A percentile compares a stretch with the other conserved stretches of the same genome.
These are phyloP conservation scores for Blastocystis hominis DNA, from an alignment of 352 stramenopile species.

Conservation along the genomic window DNA sequence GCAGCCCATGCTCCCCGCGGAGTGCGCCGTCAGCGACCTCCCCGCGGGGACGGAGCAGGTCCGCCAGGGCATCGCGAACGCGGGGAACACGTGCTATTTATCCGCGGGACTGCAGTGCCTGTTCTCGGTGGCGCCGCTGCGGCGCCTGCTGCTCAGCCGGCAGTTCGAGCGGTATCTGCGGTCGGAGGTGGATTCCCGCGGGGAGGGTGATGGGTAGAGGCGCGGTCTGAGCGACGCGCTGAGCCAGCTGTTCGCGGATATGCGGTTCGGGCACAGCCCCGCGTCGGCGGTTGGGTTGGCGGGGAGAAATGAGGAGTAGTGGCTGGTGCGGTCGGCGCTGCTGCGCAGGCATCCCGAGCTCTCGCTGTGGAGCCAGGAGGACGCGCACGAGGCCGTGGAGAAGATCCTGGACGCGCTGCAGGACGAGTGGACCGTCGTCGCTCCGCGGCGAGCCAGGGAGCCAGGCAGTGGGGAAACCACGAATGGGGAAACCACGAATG, in stretches of 20 bases:
- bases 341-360: not conserved
- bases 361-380: constrained; percentile 31
- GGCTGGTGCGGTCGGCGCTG: constrained; percentile 6
- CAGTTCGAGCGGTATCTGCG: not conserved
- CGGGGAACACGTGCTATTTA: constrained; percentile 31
- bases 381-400: constrained; percentile 5
- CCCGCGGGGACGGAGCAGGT: not conserved
- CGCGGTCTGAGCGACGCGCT: not conserved
- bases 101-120: not conserved
- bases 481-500: too few species aligned
- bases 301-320: not conserved
- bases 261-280: not conserved
- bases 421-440: not conserved
- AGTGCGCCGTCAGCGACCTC: not conserved
- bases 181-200: not conserved
- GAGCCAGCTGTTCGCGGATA: not conserved
- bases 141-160: not conserved
- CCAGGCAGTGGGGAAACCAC: too few species aligned
- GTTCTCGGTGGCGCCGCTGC: not conserved
- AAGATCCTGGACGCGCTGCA: not conserved
- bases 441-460: too few species aligned
- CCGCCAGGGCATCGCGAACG: constrained; percentile 14
- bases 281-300: not conserved
- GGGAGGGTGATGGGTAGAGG: not conserved
- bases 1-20: not conserved